These are phyloP conservation scores for Gastrolobium bilobum DNA, from an alignment of 306 rosid genomes.

Conservation along the genomic window DNA sequence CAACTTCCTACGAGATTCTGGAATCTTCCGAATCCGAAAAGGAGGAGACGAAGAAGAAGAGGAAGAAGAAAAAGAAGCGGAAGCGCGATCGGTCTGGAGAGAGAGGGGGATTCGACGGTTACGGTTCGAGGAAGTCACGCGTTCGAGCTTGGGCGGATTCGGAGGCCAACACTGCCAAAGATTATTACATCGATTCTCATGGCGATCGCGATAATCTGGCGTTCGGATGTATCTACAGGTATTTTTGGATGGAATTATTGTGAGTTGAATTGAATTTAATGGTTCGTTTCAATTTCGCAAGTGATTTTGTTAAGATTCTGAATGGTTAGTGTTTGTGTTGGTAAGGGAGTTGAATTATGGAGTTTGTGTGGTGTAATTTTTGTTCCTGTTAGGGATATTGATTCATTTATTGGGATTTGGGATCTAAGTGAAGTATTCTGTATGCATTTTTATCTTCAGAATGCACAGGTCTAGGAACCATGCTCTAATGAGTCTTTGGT, in stretches of 20 bases:
- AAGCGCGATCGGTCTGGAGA: slow-evolving; percentile 59
- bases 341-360: slow-evolving; percentile 12
- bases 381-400: slow-evolving; percentile 1
- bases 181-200: slow-evolving; percentile 79
- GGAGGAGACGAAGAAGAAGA: slow-evolving; percentile 46
- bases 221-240: slow-evolving; percentile 84
- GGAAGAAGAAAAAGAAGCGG: slow-evolving; percentile 64
- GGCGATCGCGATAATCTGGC: slow-evolving; percentile 88
- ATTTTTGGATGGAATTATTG: not conserved
- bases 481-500: slow-evolving; percentile 14
- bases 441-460: slow-evolving; percentile 8
- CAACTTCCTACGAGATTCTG: slow-evolving; percentile 67
- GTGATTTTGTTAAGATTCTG: slow-evolving; percentile 1
- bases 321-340: slow-evolving; percentile 16
- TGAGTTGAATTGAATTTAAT: slow-evolving; percentile 5
- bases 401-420: not conserved
- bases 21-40: slow-evolving; percentile 76
- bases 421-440: not conserved
- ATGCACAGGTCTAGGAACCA: not conserved
- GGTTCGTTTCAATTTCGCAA: not conserved
- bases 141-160: slow-evolving; percentile 86
- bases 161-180: slow-evolving; percentile 62
- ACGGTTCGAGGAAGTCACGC: slow-evolving; percentile 73
- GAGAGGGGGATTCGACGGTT: slow-evolving; percentile 57
- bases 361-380: not conserved